Percentiles rank a stretch among this genome's conserved stretches.
These are phyloP conservation scores for Acanthochlamys bracteata DNA, from an alignment of 106 monocot genomes.

Conservation along the genomic window DNA sequence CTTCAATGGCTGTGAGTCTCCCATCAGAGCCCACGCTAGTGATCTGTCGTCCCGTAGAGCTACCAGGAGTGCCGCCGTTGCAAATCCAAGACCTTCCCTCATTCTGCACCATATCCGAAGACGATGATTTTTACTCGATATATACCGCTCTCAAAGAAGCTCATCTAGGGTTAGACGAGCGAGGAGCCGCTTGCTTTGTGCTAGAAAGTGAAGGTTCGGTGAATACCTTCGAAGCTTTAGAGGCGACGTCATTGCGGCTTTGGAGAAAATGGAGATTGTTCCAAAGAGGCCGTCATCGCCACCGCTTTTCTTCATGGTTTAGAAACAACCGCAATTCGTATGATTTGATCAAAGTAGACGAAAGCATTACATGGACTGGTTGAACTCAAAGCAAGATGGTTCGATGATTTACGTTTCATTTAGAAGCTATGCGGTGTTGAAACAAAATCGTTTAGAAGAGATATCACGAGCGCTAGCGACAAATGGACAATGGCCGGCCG, in stretches of 20 bases:
- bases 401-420: slow-evolving; percentile 53
- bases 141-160: not conserved
- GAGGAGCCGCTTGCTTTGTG: not conserved
- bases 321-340: not conserved
- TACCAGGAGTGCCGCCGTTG: slow-evolving; percentile 12
- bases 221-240: slow-evolving; percentile 34
- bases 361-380: slow-evolving; percentile 39
- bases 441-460: slow-evolving; percentile 31
- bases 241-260: slow-evolving; percentile 5
- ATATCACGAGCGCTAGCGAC: slow-evolving; percentile 22
- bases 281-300: not conserved
- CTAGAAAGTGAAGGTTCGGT: slow-evolving; percentile 14
- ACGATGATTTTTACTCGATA: not conserved
- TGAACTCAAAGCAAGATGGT: slow-evolving; percentile 25
- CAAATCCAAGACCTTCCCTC: slow-evolving; percentile 16
- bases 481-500: slow-evolving; percentile 29
- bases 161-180: not conserved
- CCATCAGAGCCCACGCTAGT: slow-evolving; percentile 2
- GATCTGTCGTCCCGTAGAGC: slow-evolving; percentile 6
- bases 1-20: slow-evolving; percentile 19
- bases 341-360: slow-evolving; percentile 24
- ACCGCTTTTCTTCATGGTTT: no score
- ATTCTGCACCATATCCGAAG: not conserved
- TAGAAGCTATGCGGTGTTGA: slow-evolving; percentile 28
- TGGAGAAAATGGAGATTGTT: not conserved